Percentiles rank a stretch among this genome's conserved stretches.
These are phyloP conservation scores for Microcera coccophila DNA, from an alignment of 2,329 filamentous ascomycete species.

Conservation along the genomic window DNA sequence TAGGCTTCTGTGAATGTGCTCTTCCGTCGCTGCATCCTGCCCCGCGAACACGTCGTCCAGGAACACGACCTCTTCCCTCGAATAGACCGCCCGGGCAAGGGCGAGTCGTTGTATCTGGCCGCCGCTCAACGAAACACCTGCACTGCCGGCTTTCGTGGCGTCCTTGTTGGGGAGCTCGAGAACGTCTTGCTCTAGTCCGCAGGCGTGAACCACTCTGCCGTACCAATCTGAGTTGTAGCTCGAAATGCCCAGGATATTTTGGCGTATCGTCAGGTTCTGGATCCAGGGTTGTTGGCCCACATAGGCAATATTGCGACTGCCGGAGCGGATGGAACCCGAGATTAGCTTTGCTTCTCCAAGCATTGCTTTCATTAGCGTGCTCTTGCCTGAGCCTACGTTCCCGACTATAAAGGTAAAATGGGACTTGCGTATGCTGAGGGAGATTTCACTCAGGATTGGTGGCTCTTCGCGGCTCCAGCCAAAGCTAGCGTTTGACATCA, in stretches of 20 bases:
- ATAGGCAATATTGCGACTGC: not conserved
- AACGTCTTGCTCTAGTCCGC: not conserved
- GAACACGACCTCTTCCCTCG: slow-evolving; percentile 22
- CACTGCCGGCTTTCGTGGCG: slow-evolving; percentile 30
- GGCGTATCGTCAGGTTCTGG: not conserved
- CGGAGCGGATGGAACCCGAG: not conserved
- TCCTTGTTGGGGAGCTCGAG: slow-evolving; percentile 16
- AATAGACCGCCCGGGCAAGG: slow-evolving; percentile 24
- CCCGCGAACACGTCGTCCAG: slow-evolving; percentile 34
- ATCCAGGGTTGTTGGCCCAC: not conserved
- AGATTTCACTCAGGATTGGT: not conserved
- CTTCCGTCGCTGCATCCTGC: slow-evolving; percentile 12
- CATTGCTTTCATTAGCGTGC: not conserved
- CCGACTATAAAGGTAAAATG: not conserved
- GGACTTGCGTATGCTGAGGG: not conserved
- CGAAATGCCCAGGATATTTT: not conserved
- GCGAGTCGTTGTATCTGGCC: slow-evolving; percentile 32
- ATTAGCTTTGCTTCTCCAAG: not conserved
- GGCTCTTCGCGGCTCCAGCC: not conserved
- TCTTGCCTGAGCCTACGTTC: not conserved
- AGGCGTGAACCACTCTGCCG: not conserved
- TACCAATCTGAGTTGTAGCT: not conserved
- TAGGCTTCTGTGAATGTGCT: slow-evolving; percentile 7
- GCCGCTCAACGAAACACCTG: slow-evolving; percentile 33
- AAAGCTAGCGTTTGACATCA: not conserved